Percentiles rank a stretch among this genome's conserved stretches.
phyloP scores from a whole-genome alignment of 768 basidiomycete genomes.

The Solioccasus polychromus region DNA sequence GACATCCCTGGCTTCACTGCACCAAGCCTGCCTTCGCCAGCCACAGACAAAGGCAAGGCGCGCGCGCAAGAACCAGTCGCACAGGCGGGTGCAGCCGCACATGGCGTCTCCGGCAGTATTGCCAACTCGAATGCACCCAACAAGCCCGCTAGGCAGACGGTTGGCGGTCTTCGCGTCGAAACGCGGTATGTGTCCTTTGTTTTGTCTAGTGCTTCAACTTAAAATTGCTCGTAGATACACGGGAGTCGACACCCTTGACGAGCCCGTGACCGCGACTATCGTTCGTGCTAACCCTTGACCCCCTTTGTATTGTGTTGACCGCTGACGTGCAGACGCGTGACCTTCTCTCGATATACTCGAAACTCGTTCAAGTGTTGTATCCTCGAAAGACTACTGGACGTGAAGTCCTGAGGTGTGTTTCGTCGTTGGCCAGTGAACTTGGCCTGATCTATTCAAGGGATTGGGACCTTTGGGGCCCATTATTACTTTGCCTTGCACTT shows the following conservation, averaged over 20 bases:
- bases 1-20: slow-evolving; percentile 77
- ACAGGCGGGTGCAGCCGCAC: slow-evolving; percentile 36
- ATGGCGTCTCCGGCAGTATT: slow-evolving; percentile 68
- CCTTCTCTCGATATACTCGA: slow-evolving; percentile 84
- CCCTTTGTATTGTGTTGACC: slow-evolving; percentile 7
- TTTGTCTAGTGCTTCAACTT: neutral
- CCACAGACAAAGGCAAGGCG: slow-evolving; percentile 66
- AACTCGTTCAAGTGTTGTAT: slow-evolving; percentile 91
- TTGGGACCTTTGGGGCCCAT: slow-evolving; percentile 98
- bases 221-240: slow-evolving; percentile 48
- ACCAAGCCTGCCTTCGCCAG: slow-evolving; percentile 50
- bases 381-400: slow-evolving; percentile 72
- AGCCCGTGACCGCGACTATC: slow-evolving; percentile 86
- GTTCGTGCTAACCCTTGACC: slow-evolving; percentile 45
- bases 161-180: slow-evolving; percentile 88
- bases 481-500: slow-evolving; percentile 76
- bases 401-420: slow-evolving; percentile 72
- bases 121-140: slow-evolving; percentile 46
- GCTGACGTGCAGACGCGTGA: slow-evolving; percentile 67
- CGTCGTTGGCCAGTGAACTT: neutral
- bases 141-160: slow-evolving; percentile 53
- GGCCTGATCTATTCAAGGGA: slow-evolving; percentile 51
- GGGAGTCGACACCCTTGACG: slow-evolving; percentile 88
- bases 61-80: slow-evolving; percentile 56
- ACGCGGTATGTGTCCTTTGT: slow-evolving; percentile 57